Evolutionary conservation across 23 red algal genomes (phyloP), one percentile per base, ranked within the genome.

Genomic region (Gracilariopsis chorda): DNA sequence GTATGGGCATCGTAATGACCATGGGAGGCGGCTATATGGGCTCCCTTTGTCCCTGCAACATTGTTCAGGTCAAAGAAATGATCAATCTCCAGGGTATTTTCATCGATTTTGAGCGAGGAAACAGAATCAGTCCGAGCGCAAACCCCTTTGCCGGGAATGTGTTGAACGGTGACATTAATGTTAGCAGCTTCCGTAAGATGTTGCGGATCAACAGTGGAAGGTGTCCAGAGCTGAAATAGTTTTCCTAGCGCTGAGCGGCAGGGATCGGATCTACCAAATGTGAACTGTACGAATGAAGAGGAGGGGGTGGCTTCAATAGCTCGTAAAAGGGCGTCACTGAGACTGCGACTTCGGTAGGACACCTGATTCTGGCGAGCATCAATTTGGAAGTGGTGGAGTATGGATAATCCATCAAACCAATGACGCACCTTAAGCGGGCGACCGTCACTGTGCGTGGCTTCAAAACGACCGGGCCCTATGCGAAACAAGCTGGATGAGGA

Each of bases 381-480:
- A 48, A 93, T 60, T 16, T 48, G 21, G 51, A 93, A 93, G 4
- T 43, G 58, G 44, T 93, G 90, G 6, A 93, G 33, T 7, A 93
- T 16, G 30, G 67, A 55, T n/a, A 51, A 19, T 51, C 11, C 48
- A 19, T 19, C 11, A 46, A 92, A 92, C 75, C 90, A 93, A 47
- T 93, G 90, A 21, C 41, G 36, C 28, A 83, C 35, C 27, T 51
- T 36, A 11, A 44, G 49, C 41, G 78, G 14, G 1, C 23, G 16
- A 65, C 42, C 64, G 48, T 82, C 77, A 1, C 43, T 45, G 59
- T 84, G 90, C 12, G 60, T 60, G 41, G 77, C 48, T n/a, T 65
- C 78, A 36, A 53, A 93, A n/a, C 60, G 62, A 59, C 90, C 90
- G 28, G 90, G 90, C 14, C 90, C 90, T 16, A 69, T 72, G 33